Conservation (phyloP, 495 filamentous ascomycete species). For the Aeminium ludgeri region DNA sequence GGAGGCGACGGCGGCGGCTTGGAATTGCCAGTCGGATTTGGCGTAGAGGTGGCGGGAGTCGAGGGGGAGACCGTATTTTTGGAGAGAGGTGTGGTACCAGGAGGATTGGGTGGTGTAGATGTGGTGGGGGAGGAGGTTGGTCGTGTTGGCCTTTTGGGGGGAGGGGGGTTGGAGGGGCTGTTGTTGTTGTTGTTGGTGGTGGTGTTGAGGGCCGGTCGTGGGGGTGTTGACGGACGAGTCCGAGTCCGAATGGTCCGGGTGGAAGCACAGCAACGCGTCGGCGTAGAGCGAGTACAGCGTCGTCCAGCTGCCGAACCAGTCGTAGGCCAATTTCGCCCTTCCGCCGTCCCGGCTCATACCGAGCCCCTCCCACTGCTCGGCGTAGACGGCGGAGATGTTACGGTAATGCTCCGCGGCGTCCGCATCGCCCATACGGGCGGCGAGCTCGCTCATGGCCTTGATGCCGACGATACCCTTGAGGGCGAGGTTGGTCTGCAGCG, state of each 20-base stretch:
- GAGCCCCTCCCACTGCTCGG: constrained; percentile 66
- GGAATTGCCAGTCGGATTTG: constrained; percentile 30
- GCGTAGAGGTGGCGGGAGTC: constrained; percentile 29
- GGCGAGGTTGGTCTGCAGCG: constrained; percentile 83
- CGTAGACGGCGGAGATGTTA: constrained; percentile 58
- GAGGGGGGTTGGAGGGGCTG: constrained; percentile 1
- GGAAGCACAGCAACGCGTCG: constrained; percentile 28
- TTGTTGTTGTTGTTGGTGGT: constrained; percentile 1
- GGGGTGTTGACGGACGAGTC: too few species aligned
- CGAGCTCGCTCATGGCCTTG: constrained; percentile 77
- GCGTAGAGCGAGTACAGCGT: constrained; percentile 37
- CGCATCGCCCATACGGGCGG: constrained; percentile 48
- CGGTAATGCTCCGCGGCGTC: constrained; percentile 52
- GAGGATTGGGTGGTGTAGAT: constrained; percentile 26
- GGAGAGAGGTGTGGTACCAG: constrained; percentile 25
- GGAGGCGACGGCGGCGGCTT: constrained; percentile 26
- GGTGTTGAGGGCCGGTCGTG: background rate
- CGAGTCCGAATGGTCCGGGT: constrained; percentile 16
- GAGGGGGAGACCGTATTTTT: constrained; percentile 29
- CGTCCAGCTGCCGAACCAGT: constrained; percentile 92
- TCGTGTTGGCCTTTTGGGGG: background rate
- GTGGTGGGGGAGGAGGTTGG: constrained; percentile 26
- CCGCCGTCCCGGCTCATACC: constrained; percentile 66
- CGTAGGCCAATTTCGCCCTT: constrained; percentile 80
- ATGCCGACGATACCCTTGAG: constrained; percentile 91